Percentiles rank a stretch among this genome's conserved stretches.
Evolutionary conservation across 2,329 filamentous ascomycete genomes (phyloP).

Genomic region (Chaetomiaceae sp.): DNA sequence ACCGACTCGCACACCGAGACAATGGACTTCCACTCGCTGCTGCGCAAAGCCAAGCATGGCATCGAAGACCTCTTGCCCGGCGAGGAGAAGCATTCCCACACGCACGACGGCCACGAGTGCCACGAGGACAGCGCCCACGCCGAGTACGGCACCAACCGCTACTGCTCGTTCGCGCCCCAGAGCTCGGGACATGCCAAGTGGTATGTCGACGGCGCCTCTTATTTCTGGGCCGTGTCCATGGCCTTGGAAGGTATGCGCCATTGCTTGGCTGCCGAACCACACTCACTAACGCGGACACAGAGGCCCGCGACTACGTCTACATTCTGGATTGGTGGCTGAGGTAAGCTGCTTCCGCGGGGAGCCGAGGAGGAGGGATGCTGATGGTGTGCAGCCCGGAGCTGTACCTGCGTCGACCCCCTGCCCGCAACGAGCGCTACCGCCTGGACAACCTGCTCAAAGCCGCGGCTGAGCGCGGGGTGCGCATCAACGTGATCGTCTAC

Average conservation of each 20-base stretch:
- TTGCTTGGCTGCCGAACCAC: background rate
- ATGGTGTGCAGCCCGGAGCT: conserved; percentile 61
- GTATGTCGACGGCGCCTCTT: conserved; percentile 80
- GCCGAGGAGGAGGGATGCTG: background rate
- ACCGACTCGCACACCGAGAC: conserved; percentile 3
- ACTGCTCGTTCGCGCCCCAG: conserved; percentile 67
- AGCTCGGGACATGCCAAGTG: conserved; percentile 75
- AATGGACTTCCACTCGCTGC: conserved; percentile 40
- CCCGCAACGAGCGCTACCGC: conserved; percentile 76
- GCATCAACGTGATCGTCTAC: conserved; percentile 83
- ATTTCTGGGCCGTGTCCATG: conserved; percentile 79
- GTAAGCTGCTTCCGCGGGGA: conserved; percentile 10
- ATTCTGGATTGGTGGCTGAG: conserved; percentile 88
- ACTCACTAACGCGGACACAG: conserved; percentile 33
- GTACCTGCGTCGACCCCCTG: conserved; percentile 77
- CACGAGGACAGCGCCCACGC: conserved; percentile 38
- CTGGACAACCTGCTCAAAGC: conserved; percentile 77
- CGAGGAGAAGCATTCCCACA: conserved; percentile 41
- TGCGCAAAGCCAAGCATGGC: conserved; percentile 40
- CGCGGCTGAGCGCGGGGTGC: conserved; percentile 78
- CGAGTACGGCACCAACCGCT: conserved; percentile 48
- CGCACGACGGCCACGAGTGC: conserved; percentile 41
- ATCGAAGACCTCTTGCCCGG: conserved; percentile 33
- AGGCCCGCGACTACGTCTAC: conserved; percentile 72
- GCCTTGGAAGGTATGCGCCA: conserved; percentile 59